Evolutionary conservation across 2,329 filamentous ascomycete genomes (phyloP), one percentile per base, ranked within the genome.

Genomic region (Nemania diffusa): DNA sequence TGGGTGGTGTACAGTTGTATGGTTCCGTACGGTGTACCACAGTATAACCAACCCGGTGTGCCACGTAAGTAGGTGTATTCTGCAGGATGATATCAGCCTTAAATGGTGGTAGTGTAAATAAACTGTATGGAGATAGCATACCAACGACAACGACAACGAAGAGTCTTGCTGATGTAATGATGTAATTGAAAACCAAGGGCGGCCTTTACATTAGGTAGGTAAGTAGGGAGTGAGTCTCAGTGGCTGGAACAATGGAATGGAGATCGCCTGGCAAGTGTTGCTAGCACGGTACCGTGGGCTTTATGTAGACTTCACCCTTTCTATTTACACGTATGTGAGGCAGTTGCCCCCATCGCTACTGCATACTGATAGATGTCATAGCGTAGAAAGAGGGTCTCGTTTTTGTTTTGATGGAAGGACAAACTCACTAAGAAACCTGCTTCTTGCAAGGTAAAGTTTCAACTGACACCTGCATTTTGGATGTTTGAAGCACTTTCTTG

Each of bases 31-130:
- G 13, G 50, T 60, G n/a, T n/a, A n/a, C n/a, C n/a, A 34, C 15
- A 32, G 5, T 40, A 20, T 24, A n/a, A 26, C 15, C 15, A 22
- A 29, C 42, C 34, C 34, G 37, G 40, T 22, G 24, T 20, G 53
- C 42, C 55, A 59, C 32, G 29, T 15, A 11, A 34, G 20, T 22
- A 20, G 13, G 17, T 32, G 20, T 37, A 15, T 15, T 11, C 62
- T 69, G 66, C 62, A 37, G 34, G 24, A 66, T 68, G 62, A 69
- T 69, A 66, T 69, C 62, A 65, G 66, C 8, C 51, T 51, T 24
- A 29, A 51, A 5, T 40, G 37, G 37, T 17, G 13, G 37, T 40
- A 40, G 37, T 17, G 15, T 11, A 5, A 5, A 5, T 5, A 5
- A 34, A 11, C 11, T 34, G 32, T 11, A 34, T 40, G 15, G 11